These are phyloP conservation scores for Emergomyces orientalis DNA, from an alignment of 2,329 filamentous ascomycete genomes.

Conservation along the genomic window DNA sequence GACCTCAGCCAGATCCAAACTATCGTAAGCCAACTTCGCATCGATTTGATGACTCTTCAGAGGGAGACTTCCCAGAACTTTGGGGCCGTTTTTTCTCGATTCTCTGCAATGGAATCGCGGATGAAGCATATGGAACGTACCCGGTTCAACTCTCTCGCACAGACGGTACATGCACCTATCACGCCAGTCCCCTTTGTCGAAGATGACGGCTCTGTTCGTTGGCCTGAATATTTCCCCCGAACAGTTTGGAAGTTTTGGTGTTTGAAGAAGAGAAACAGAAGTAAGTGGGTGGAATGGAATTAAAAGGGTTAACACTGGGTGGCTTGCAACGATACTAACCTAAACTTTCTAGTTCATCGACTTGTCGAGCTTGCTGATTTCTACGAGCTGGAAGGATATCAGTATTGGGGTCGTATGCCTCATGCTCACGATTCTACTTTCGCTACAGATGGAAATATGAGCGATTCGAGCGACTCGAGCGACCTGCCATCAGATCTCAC, in stretches of 20 bases:
- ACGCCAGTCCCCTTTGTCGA: constrained; percentile 29
- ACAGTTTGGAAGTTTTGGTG: constrained; percentile 37
- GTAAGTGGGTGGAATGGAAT: constrained; percentile 22
- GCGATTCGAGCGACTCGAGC: constrained; percentile 33
- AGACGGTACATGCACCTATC: constrained; percentile 31
- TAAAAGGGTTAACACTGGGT: neutral
- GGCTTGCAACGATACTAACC: constrained; percentile 1
- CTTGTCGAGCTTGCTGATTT: constrained; percentile 33
- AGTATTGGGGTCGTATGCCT: constrained; percentile 32
- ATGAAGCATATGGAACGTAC: constrained; percentile 31
- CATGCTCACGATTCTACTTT: constrained; percentile 21
- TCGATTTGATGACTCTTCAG: constrained; percentile 28
- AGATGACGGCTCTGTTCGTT: constrained; percentile 28
- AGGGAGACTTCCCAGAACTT: constrained; percentile 27
- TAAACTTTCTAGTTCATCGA: constrained; percentile 27
- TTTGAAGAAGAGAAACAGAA: constrained; percentile 32
- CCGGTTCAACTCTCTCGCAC: constrained; percentile 34
- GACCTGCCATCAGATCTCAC: constrained; percentile 29
- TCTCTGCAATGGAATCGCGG: constrained; percentile 25
- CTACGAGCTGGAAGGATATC: constrained; percentile 32
- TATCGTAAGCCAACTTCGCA: constrained; percentile 29
- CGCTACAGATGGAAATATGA: constrained; percentile 22
- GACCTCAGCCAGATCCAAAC: constrained; percentile 32
- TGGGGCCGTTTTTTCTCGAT: constrained; percentile 22
- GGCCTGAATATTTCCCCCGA: constrained; percentile 31